These are phyloP conservation scores for Leptoxyphium fumago DNA, from an alignment of 2,329 filamentous ascomycete species.

Conservation along the genomic window DNA sequence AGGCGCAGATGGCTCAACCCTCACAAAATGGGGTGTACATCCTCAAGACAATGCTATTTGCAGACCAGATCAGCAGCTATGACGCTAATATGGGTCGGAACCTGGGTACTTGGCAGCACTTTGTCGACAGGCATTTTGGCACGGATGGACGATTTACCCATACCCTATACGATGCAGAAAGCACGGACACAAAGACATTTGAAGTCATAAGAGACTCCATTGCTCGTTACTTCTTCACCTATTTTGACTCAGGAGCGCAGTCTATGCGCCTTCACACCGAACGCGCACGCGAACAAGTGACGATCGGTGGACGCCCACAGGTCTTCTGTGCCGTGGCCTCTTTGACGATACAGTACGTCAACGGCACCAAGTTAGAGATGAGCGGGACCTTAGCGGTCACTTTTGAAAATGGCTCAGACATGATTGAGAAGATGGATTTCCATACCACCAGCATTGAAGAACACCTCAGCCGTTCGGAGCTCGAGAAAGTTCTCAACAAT, in stretches of 20 bases:
- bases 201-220: constrained; percentile 73
- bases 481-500: constrained; percentile 31
- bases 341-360: constrained; percentile 80
- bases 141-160: constrained; percentile 56
- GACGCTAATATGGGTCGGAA: constrained; percentile 49
- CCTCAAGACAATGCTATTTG: constrained; percentile 40
- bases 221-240: constrained; percentile 76
- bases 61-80: constrained; percentile 40
- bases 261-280: constrained; percentile 79
- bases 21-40: constrained; percentile 28
- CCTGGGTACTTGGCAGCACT: constrained; percentile 61
- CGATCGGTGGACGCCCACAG: constrained; percentile 51
- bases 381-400: constrained; percentile 61
- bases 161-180: constrained; percentile 9
- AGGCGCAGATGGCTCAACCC: constrained; percentile 19
- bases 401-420: constrained; percentile 58
- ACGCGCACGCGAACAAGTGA: constrained; percentile 41
- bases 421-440: constrained; percentile 77
- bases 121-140: constrained; percentile 73
- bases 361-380: constrained; percentile 43
- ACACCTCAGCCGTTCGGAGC: constrained; percentile 56
- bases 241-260: constrained; percentile 74
- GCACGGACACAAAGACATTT: constrained; percentile 55
- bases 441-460: constrained; percentile 64
- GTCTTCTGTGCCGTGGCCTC: constrained; percentile 65